These are phyloP conservation scores for Fragilariopsis cylindrus DNA, from an alignment of 108 stramenopile genomes.

Conservation along the genomic window DNA sequence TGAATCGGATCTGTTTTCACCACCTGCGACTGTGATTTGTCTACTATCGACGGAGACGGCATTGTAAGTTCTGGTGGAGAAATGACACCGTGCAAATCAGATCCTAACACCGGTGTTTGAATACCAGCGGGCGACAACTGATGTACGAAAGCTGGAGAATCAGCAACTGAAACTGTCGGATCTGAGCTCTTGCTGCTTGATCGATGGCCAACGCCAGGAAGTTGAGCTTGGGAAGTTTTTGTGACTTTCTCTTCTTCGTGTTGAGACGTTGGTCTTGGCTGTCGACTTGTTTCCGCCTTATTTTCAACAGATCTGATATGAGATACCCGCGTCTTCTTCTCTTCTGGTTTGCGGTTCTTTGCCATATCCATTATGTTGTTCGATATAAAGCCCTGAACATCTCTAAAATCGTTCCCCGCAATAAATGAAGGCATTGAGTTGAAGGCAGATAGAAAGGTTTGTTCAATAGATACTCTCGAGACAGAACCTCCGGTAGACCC, in stretches of 20 bases:
- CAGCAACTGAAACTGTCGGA: not conserved
- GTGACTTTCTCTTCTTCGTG: not conserved
- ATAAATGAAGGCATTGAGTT: conserved; percentile 14
- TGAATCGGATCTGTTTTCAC: not conserved
- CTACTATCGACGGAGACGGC: conserved; percentile 3
- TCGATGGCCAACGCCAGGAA: too few species aligned
- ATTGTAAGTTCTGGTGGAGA: not conserved
- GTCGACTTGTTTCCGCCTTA: not conserved
- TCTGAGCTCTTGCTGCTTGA: too few species aligned
- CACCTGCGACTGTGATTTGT: not conserved
- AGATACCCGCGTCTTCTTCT: conserved; percentile 11
- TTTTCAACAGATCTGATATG: not conserved
- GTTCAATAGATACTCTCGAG: conserved; percentile 26
- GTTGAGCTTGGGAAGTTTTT: not conserved
- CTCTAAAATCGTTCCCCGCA: conserved; percentile 20
- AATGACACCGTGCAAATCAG: not conserved
- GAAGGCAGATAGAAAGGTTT: conserved; percentile 9
- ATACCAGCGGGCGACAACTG: not conserved
- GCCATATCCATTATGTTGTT: conserved; percentile 11
- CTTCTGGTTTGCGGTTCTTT: conserved; percentile 11
- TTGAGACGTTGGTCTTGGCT: not conserved
- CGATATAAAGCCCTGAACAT: conserved; percentile 25
- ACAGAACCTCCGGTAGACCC: conserved; percentile 31
- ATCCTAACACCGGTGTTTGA: not conserved
- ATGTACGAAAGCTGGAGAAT: not conserved